Conservation (phyloP, 2,329 filamentous ascomycete genomes). For the Fusarium penzigii region DNA sequence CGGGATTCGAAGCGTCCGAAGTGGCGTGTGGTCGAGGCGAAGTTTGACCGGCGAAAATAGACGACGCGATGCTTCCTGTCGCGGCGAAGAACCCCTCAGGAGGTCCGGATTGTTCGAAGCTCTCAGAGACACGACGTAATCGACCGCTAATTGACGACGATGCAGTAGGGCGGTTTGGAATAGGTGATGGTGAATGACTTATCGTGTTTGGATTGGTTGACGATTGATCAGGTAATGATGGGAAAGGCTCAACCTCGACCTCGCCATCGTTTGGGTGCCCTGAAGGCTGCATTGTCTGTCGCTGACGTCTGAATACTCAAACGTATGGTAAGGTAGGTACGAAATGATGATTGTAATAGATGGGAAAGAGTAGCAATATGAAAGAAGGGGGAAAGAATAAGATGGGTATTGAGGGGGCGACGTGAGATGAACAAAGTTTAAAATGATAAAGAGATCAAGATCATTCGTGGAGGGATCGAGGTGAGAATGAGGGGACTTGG, state of each 20-base stretch:
- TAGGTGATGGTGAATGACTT: slow-evolving; percentile 4
- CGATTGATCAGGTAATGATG: slow-evolving; percentile 14
- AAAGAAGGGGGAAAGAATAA: no score
- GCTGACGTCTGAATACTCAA: not conserved
- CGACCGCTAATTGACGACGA: slow-evolving; percentile 35
- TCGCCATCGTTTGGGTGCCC: slow-evolving; percentile 16
- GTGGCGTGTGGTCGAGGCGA: slow-evolving; percentile 15
- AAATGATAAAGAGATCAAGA: no score
- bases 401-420: no score
- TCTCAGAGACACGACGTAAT: slow-evolving; percentile 35
- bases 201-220: slow-evolving; percentile 7
- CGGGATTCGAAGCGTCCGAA: slow-evolving; percentile 19
- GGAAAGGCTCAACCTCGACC: slow-evolving; percentile 29
- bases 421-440: no score
- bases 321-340: not conserved
- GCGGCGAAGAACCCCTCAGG: slow-evolving; percentile 51
- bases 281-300: slow-evolving; percentile 15
- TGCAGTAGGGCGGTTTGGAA: slow-evolving; percentile 28
- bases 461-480: no score
- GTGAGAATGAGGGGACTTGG: no score
- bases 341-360: not conserved
- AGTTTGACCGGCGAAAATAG: slow-evolving; percentile 33
- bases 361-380: no score
- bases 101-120: slow-evolving; percentile 47
- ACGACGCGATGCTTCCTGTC: slow-evolving; percentile 47